These are phyloP conservation scores for Venturiaceae sp. DNA, from an alignment of 2,329 filamentous ascomycete genomes.

Conservation along the genomic window DNA sequence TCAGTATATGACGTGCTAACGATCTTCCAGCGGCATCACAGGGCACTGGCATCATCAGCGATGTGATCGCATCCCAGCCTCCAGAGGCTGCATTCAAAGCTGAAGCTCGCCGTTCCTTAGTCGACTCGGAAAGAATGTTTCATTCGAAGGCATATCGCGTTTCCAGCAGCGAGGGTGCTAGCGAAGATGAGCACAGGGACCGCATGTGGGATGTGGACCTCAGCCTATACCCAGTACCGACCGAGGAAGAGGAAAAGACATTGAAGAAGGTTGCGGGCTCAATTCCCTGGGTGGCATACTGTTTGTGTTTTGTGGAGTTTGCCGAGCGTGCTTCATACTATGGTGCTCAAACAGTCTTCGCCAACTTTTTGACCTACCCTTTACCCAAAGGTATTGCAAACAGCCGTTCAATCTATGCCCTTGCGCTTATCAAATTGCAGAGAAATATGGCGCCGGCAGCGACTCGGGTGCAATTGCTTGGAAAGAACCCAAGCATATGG, in stretches of 20 bases:
- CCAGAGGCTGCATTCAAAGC: neutral
- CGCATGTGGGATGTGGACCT: neutral
- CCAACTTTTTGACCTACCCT: conserved; percentile 53
- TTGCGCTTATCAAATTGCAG: neutral
- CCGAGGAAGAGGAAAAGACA: conserved; percentile 34
- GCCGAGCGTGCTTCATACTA: conserved; percentile 54
- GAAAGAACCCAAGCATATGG: conserved; percentile 31
- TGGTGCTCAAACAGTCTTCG: conserved; percentile 44
- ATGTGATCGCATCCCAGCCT: conserved; percentile 1
- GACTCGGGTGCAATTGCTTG: conserved; percentile 22
- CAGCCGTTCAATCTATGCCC: neutral
- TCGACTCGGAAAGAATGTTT: neutral
- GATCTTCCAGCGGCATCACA: neutral
- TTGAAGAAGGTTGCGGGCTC: conserved; percentile 41
- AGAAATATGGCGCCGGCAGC: conserved; percentile 18
- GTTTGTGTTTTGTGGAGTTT: conserved; percentile 50
- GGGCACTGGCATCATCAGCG: neutral
- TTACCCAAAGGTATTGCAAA: conserved; percentile 31
- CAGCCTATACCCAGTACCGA: conserved; percentile 23
- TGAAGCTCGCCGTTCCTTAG: neutral
- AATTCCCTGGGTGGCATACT: conserved; percentile 44
- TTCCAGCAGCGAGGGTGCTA: neutral
- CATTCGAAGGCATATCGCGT: neutral
- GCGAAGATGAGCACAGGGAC: neutral
- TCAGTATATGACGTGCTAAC: conserved; percentile 1